Base-by-base conservation (phyloP, 2,329 filamentous ascomycete genomes). In the Elsinoe australis region DNA sequence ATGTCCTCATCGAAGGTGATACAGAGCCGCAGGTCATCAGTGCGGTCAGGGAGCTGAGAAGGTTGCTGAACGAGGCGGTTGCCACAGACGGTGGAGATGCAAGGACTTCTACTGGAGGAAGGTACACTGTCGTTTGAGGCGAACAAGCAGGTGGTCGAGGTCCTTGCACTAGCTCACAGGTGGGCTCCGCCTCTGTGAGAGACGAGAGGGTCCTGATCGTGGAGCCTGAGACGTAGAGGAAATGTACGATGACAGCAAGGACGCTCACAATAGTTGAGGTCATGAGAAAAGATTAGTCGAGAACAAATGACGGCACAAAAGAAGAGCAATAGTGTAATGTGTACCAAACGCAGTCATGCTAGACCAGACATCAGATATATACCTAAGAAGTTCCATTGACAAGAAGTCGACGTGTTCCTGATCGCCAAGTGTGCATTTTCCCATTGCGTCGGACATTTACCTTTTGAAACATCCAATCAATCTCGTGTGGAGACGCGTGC, bases 1-100 rank as follows among this genome's bases (percentile, higher is more conserved):
- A 96, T 64, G 95, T 98, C 59, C 76, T 98, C 52, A 94, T 98
- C 50, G 92, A 98, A 64, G 92, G 92, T 33, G 92, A 98, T 61
- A 96, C 92, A 0, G 92, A 98, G 67, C 73, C 95, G 47, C 82
- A 88, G 24, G 92, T 98, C 21, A 86, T 85, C 45, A 84, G 86
- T 59, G 92, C 92, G 2, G 87, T 98, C 78, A 79, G 81, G 56
- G 89, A 96, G 68, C 74, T 98, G 55, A 90, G 88, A 62, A 79
- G 89, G 38, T 70, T 95, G 59, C 69, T 98, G 57, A 87, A 84
- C 63, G 92, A 96, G 67, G 92, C 87, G 9, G 95, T 89, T 0
- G 87, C 87, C 10, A 88, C 89, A 8, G 86, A 84, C 19, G 89
- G 95, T 59, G 83, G 85, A n/a, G 84, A 92, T 62, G 82, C 79